Conservation (phyloP, 2,329 filamentous ascomycete genomes). For the Penicillium freii region DNA sequence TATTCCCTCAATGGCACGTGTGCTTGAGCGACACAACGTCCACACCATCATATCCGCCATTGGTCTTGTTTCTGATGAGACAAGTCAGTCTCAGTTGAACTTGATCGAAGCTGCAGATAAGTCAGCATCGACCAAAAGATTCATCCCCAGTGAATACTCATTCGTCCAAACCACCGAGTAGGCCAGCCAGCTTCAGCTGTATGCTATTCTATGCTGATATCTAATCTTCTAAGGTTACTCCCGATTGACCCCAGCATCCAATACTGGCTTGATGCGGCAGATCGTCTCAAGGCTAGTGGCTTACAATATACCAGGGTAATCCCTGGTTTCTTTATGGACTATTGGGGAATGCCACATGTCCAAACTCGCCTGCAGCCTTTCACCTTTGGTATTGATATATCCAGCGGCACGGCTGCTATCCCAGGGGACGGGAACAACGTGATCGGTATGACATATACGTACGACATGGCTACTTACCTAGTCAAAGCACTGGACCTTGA, state of each 20-base stretch:
- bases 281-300: constrained; percentile 31
- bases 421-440: constrained; percentile 50
- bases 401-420: constrained; percentile 47
- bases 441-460: constrained; percentile 50
- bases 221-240: constrained; percentile 17
- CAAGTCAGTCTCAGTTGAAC: constrained; percentile 40
- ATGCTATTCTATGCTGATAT: constrained; percentile 3
- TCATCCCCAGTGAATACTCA: constrained; percentile 48
- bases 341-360: constrained; percentile 42
- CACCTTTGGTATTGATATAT: constrained; percentile 47
- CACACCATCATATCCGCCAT: constrained; percentile 49
- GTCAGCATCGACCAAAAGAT: constrained; percentile 40
- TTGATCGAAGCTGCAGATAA: constrained; percentile 47
- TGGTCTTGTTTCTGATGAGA: constrained; percentile 30
- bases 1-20: constrained; percentile 25
- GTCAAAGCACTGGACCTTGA: constrained; percentile 42
- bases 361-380: constrained; percentile 42
- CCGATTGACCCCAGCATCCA: constrained; percentile 32
- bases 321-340: constrained; percentile 50
- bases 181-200: constrained; percentile 5
- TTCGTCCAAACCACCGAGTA: constrained; percentile 36
- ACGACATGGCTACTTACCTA: constrained; percentile 51
- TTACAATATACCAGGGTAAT: constrained; percentile 43
- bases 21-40: constrained; percentile 40
- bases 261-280: constrained; percentile 29